Conservation (phyloP, 306 rosid species). For the Quercus rubra region DNA sequence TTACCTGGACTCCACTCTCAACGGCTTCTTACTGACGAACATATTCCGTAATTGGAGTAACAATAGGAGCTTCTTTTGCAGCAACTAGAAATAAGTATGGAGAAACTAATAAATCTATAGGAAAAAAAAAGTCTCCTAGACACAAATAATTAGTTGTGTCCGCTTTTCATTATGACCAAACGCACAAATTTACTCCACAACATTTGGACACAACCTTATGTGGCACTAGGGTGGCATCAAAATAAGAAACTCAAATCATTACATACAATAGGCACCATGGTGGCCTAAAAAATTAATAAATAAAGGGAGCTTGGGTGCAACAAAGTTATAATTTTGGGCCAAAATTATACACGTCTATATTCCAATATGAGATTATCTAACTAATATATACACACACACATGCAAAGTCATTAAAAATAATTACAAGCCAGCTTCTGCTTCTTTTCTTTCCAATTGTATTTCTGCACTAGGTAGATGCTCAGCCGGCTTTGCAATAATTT, state of each 20-base stretch:
- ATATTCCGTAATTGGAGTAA: slow-evolving; percentile 92
- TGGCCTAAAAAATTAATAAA: not conserved
- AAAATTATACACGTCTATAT: not conserved
- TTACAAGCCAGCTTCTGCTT: slow-evolving; percentile 90
- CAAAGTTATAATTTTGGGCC: not conserved
- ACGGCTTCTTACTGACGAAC: slow-evolving; percentile 67
- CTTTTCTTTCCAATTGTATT: slow-evolving; percentile 92
- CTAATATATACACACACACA: not conserved
- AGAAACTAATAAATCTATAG: slow-evolving; percentile 2
- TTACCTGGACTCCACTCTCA: slow-evolving; percentile 68
- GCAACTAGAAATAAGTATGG: slow-evolving; percentile 44
- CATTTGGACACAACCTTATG: slow-evolving; percentile 5
- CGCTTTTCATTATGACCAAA: not conserved
- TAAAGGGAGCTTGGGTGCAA: not conserved
- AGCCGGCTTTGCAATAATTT: slow-evolving; percentile 73
- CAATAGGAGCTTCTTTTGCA: slow-evolving; percentile 66
- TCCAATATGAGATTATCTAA: not conserved
- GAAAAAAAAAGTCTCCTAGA: slow-evolving; percentile 1
- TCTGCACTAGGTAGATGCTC: slow-evolving; percentile 99
- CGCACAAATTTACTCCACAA: not conserved
- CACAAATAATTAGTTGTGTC: not conserved
- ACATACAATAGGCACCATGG: not conserved
- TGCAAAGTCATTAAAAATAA: slow-evolving; percentile 18
- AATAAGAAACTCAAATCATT: not conserved
- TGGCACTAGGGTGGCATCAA: not conserved